Conservation (phyloP, 306 rosid genomes). For the Adenanthera pavonina region DNA sequence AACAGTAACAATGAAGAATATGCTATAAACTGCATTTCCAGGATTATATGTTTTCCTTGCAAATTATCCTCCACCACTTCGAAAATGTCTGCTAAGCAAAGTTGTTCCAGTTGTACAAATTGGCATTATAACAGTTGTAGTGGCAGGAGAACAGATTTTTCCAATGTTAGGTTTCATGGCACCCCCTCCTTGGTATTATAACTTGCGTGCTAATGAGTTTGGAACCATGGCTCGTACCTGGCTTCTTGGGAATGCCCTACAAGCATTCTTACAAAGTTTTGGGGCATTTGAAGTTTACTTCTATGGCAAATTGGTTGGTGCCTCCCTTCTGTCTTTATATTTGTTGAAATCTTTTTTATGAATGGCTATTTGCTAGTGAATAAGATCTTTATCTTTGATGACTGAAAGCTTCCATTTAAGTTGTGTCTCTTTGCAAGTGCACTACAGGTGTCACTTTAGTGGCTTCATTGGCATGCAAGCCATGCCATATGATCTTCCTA, state of each 20-base stretch:
- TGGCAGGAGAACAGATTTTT: slow-evolving; percentile 79
- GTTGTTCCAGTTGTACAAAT: slow-evolving; percentile 72
- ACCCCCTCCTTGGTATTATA: slow-evolving; percentile 76
- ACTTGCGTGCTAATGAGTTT: slow-evolving; percentile 74
- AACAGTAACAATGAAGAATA: slow-evolving; percentile 67
- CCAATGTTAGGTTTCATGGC: slow-evolving; percentile 66
- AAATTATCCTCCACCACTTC: slow-evolving; percentile 67
- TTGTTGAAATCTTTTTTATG: background rate
- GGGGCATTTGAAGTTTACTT: slow-evolving; percentile 85
- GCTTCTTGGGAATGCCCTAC: slow-evolving; percentile 86
- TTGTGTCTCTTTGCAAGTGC: slow-evolving; percentile 21
- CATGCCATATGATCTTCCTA: slow-evolving; percentile 10
- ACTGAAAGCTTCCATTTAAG: slow-evolving; percentile 20
- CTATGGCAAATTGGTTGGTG: slow-evolving; percentile 75
- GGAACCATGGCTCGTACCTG: slow-evolving; percentile 75
- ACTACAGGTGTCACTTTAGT: slow-evolving; percentile 8
- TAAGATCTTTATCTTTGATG: slow-evolving; percentile 8
- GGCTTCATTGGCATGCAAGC: slow-evolving; percentile 2
- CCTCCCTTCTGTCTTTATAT: slow-evolving; percentile 10
- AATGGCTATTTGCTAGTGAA: slow-evolving; percentile 10
- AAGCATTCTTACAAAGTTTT: slow-evolving; percentile 79
- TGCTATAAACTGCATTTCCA: slow-evolving; percentile 71
- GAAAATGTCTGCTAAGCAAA: slow-evolving; percentile 76
- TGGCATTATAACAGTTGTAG: slow-evolving; percentile 61
- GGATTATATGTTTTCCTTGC: slow-evolving; percentile 68